phyloP scores from a whole-genome alignment of 2,329 filamentous ascomycete species.

The Xylariales sp. region DNA sequence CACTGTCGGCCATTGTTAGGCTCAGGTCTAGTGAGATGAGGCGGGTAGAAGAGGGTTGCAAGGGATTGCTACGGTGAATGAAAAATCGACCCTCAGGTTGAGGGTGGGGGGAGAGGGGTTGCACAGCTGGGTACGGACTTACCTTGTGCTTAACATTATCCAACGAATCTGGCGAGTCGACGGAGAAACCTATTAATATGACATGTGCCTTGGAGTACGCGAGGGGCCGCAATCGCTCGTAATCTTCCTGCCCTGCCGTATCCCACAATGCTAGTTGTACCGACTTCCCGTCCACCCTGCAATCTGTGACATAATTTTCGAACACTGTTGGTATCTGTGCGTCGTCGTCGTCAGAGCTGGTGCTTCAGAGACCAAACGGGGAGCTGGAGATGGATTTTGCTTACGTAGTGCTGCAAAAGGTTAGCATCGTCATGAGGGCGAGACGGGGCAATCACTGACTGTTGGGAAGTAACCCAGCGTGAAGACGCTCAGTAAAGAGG shows the following conservation, averaged over 20 bases:
- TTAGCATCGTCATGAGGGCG: constrained; percentile 1
- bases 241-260: constrained; percentile 99
- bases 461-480: constrained; percentile 97
- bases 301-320: constrained; percentile 99
- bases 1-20: too few relatives aligned
- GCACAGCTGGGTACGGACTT: too few relatives aligned
- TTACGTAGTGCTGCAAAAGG: constrained; percentile 10
- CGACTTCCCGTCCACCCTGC: constrained; percentile 96
- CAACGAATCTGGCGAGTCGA: constrained; percentile 91
- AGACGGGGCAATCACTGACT: constrained; percentile 51
- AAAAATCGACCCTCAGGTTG: too few relatives aligned
- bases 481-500: constrained; percentile 93
- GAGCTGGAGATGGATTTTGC: too few relatives aligned
- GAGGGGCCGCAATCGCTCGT: constrained; percentile 88
- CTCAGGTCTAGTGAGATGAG: too few relatives aligned
- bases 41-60: too few relatives aligned
- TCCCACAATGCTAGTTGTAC: constrained; percentile 98
- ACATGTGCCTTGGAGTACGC: constrained; percentile 98
- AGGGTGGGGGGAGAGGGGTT: too few relatives aligned
- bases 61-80: too few relatives aligned
- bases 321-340: constrained; percentile 91
- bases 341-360: not conserved
- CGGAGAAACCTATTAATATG: constrained; percentile 90
- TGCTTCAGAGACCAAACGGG: not conserved
- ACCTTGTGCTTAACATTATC: constrained; percentile 99